phyloP scores from a whole-genome alignment of 805 yeast genomes.

The Monosporozyma siamensis region DNA sequence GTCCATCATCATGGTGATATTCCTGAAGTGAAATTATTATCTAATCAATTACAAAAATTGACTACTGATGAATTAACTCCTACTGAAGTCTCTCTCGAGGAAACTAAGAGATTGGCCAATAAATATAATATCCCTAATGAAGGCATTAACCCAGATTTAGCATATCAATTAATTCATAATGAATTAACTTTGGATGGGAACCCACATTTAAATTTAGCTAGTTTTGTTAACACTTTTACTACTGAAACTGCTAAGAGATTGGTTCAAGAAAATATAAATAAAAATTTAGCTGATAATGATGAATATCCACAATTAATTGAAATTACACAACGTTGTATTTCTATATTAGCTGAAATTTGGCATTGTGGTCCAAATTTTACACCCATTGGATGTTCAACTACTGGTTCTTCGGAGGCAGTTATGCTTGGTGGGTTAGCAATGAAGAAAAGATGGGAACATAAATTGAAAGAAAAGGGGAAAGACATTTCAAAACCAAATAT shows the following conservation, averaged over 20 bases:
- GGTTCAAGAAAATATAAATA: slow-evolving; percentile 61
- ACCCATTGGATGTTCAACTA: slow-evolving; percentile 82
- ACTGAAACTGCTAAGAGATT: slow-evolving; percentile 46
- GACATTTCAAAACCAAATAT: slow-evolving; percentile 65
- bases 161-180: slow-evolving; percentile 57
- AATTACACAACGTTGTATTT: slow-evolving; percentile 70
- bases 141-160: slow-evolving; percentile 44
- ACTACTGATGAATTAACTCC: slow-evolving; percentile 1
- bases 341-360: slow-evolving; percentile 76
- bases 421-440: slow-evolving; percentile 89
- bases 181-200: slow-evolving; percentile 77
- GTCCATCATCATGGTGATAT: slow-evolving; percentile 4
- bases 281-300: slow-evolving; percentile 87
- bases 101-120: slow-evolving; percentile 14
- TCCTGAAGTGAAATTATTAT: slow-evolving; percentile 13
- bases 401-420: slow-evolving; percentile 90
- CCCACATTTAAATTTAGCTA: slow-evolving; percentile 77
- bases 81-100: background rate
- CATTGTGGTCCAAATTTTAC: slow-evolving; percentile 42
- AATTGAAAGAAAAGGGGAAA: slow-evolving; percentile 49
- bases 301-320: slow-evolving; percentile 84
- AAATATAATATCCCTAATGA: slow-evolving; percentile 52
- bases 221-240: slow-evolving; percentile 73
- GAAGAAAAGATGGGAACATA: slow-evolving; percentile 82
- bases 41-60: slow-evolving; percentile 10